These are phyloP conservation scores for Vitis hybrid DNA, from an alignment of 177 flowering plant genomes.

Conservation along the genomic window DNA sequence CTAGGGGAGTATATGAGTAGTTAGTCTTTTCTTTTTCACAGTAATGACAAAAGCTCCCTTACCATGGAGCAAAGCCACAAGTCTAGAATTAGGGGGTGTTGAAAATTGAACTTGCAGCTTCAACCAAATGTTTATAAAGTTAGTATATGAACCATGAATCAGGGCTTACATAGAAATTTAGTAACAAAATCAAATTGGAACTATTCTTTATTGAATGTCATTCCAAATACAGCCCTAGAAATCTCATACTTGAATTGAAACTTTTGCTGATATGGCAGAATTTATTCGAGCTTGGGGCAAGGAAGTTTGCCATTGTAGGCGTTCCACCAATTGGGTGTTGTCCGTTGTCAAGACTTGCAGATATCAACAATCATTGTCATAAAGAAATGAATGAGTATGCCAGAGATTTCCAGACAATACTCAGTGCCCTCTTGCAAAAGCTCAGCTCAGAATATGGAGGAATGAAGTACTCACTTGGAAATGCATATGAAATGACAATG, in stretches of 20 bases:
- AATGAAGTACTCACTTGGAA: slow-evolving; percentile 56
- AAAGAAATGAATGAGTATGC: slow-evolving; percentile 37
- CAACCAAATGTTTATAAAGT: no score
- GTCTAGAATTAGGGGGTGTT: no score
- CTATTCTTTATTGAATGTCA: no score
- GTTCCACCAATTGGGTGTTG: slow-evolving; percentile 59
- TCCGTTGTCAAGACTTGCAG: slow-evolving; percentile 34
- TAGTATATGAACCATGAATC: no score
- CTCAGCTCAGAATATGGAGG: slow-evolving; percentile 37
- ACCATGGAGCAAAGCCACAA: no score
- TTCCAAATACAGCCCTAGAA: no score
- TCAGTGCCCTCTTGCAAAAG: slow-evolving; percentile 23
- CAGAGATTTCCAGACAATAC: slow-evolving; percentile 19
- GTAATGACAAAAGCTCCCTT: no score
- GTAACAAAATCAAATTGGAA: no score
- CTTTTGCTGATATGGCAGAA: slow-evolving; percentile 19
- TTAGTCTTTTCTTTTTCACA: no score
- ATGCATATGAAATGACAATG: slow-evolving; percentile 43
- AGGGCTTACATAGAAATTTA: no score
- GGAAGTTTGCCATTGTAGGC: slow-evolving; percentile 54
- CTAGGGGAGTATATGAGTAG: no score
- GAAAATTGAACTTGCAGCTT: no score
- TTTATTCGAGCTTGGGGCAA: slow-evolving; percentile 44
- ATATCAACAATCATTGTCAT: slow-evolving; percentile 31
- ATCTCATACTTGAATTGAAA: not conserved